phyloP scores from a whole-genome alignment of 2,329 filamentous ascomycete species.

The Alternaria hordeiaustralica region DNA sequence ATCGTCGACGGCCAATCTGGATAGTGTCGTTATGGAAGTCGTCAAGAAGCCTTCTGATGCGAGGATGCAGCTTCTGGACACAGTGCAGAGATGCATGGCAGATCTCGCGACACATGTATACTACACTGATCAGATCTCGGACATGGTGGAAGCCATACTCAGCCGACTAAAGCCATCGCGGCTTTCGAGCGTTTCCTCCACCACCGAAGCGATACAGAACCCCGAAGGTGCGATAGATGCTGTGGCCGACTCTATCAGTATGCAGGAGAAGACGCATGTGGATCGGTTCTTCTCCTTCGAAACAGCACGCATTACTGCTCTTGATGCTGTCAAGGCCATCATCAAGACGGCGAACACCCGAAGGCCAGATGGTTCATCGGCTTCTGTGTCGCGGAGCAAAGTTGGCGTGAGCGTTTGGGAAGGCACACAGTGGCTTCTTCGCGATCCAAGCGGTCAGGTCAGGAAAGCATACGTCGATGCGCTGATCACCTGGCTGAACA shows the following conservation, averaged over 20 bases:
- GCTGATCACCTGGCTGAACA: constrained; percentile 80
- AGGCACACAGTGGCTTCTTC: constrained; percentile 91
- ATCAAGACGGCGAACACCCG: constrained; percentile 75
- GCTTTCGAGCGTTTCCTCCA: constrained; percentile 52
- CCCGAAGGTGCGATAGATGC: constrained; percentile 57
- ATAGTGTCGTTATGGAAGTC: constrained; percentile 48
- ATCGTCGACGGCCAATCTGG: constrained; percentile 25
- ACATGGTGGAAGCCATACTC: constrained; percentile 87
- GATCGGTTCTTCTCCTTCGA: constrained; percentile 69
- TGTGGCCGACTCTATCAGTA: constrained; percentile 55
- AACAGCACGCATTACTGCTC: constrained; percentile 67
- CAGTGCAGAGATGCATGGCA: constrained; percentile 84
- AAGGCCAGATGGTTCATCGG: constrained; percentile 50
- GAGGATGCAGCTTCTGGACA: constrained; percentile 69
- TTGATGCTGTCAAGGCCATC: constrained; percentile 82
- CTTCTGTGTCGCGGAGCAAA: constrained; percentile 71
- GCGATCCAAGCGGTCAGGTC: constrained; percentile 78
- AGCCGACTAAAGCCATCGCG: constrained; percentile 73
- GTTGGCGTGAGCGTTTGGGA: constrained; percentile 90
- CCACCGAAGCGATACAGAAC: constrained; percentile 59
- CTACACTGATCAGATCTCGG: constrained; percentile 93
- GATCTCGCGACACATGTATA: constrained; percentile 93
- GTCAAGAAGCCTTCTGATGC: constrained; percentile 58
- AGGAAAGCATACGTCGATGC: constrained; percentile 86
- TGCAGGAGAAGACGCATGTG: constrained; percentile 60